Evolutionary conservation across 805 yeast genomes (phyloP).

Genomic region (Torulaspora maleeae): DNA sequence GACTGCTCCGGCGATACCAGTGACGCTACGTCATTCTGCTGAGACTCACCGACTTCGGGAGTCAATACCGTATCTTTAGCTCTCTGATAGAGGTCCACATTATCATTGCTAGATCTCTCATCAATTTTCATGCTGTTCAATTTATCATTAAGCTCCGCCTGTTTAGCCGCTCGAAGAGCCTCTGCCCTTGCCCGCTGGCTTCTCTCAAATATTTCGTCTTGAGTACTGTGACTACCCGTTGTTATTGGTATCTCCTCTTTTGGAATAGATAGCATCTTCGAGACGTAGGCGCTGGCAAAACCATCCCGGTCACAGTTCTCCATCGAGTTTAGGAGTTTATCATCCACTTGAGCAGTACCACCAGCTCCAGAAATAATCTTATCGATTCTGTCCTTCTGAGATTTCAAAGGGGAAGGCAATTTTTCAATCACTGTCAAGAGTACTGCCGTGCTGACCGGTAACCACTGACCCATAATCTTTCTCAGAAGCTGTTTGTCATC

Average conservation of each 20-base stretch:
- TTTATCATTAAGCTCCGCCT: conserved; percentile 38
- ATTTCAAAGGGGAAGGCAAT: conserved; percentile 73
- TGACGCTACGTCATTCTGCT: conserved; percentile 8
- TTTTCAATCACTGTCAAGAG: conserved; percentile 78
- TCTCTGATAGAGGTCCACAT: conserved; percentile 23
- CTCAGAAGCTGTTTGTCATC: conserved; percentile 62
- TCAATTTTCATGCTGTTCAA: conserved; percentile 17
- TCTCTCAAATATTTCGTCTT: conserved; percentile 58
- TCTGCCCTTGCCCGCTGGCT: conserved; percentile 60
- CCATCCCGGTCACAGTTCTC: conserved; percentile 61
- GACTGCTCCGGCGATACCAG: conserved; percentile 24
- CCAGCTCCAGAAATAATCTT: conserved; percentile 54
- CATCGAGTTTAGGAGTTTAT: conserved; percentile 52
- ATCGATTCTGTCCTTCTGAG: conserved; percentile 71
- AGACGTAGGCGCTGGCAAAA: conserved; percentile 70
- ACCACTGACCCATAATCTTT: conserved; percentile 83
- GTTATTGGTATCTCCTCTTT: conserved; percentile 69
- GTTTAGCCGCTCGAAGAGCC: conserved; percentile 65
- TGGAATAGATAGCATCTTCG: conserved; percentile 85
- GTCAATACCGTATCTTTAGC: conserved; percentile 29
- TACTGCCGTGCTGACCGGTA: conserved; percentile 85
- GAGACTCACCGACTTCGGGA: conserved; percentile 19
- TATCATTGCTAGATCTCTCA: conserved; percentile 10
- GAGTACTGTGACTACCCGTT: conserved; percentile 36
- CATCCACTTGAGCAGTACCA: conserved; percentile 39